These are phyloP conservation scores for Bryum argenteum DNA, from an alignment of 225 moss, liverwort and hornwort species.

Conservation along the genomic window DNA sequence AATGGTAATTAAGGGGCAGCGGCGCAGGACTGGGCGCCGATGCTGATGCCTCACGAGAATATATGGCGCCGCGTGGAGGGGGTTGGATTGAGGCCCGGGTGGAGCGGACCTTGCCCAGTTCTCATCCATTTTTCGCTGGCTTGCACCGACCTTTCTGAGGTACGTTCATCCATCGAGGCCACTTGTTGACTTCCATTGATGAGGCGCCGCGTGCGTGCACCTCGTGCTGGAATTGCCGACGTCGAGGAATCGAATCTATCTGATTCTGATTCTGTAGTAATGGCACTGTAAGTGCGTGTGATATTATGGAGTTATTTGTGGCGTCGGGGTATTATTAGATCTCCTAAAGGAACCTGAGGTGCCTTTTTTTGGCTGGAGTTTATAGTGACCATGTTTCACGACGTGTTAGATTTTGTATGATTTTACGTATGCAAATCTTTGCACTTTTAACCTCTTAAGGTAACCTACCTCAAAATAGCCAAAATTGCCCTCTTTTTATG, in stretches of 20 bases:
- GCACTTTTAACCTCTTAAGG: no score
- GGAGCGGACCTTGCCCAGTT: not conserved
- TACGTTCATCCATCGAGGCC: not conserved
- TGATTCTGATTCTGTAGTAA: not conserved
- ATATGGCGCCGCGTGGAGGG: not conserved
- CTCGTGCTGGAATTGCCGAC: not conserved
- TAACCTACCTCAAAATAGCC: no score
- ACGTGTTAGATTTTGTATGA: no score
- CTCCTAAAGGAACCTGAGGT: no score
- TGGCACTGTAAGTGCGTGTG: not conserved
- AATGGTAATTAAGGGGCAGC: no score
- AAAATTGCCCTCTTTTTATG: no score
- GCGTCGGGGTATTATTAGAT: not conserved
- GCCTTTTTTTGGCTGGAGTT: no score
- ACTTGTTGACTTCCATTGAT: constrained; percentile 16
- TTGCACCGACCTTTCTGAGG: constrained; percentile 25
- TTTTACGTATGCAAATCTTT: no score
- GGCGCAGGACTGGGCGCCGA: not conserved
- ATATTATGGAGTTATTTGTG: not conserved
- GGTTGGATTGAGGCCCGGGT: constrained; percentile 7
- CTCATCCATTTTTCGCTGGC: not conserved
- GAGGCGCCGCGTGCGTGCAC: constrained; percentile 31
- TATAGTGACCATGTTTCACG: no score
- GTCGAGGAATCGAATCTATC: no score
- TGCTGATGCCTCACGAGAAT: not conserved